These are phyloP conservation scores for Prunus mume DNA, from an alignment of 306 rosid species.

Conservation along the genomic window DNA sequence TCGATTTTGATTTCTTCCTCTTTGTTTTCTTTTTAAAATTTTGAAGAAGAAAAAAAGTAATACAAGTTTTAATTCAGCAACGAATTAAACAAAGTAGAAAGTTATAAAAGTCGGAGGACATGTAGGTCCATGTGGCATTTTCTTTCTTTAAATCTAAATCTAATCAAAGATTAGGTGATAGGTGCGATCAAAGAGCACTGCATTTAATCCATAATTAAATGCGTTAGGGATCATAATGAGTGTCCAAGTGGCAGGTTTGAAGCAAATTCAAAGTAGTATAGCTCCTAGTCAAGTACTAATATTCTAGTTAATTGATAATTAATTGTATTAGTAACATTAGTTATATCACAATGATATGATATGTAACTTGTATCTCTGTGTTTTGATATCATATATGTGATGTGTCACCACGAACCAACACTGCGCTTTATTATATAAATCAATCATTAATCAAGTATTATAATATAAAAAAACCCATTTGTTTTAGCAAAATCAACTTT, in stretches of 20 bases:
- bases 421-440: not conserved
- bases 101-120: not conserved
- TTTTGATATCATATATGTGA: not conserved
- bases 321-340: not conserved
- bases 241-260: conserved; percentile 9
- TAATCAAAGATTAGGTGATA: conserved; percentile 7
- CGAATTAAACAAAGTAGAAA: not conserved
- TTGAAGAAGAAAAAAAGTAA: not conserved
- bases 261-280: not conserved
- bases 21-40: not conserved
- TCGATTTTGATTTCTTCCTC: not conserved
- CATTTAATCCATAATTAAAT: not conserved
- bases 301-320: not conserved
- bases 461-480: not conserved
- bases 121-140: conserved; percentile 23
- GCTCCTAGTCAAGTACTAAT: not conserved
- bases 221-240: conserved; percentile 1
- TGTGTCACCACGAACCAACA: not conserved
- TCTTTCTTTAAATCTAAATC: not conserved
- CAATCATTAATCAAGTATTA: not conserved
- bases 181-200: conserved; percentile 13
- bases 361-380: not conserved
- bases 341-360: not conserved
- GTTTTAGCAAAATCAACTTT: not conserved
- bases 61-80: not conserved